phyloP scores from a whole-genome alignment of 2,329 filamentous ascomycete genomes.

The Ophiostoma himal-ulmi region DNA sequence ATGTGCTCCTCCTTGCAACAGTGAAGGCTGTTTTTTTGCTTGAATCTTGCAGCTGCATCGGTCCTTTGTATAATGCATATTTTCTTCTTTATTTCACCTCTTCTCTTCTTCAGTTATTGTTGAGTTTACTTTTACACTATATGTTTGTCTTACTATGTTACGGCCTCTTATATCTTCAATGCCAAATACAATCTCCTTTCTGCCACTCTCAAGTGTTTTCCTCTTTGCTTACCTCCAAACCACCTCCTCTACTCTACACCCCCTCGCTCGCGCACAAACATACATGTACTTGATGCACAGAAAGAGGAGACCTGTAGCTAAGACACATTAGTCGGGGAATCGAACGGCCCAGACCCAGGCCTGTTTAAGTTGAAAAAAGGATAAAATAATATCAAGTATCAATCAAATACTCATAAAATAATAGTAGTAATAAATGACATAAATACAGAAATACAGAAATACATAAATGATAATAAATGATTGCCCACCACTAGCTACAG shows the following conservation, averaged over 20 bases:
- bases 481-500: too few relatives aligned
- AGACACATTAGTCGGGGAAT: slow-evolving; percentile 11
- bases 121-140: too few relatives aligned
- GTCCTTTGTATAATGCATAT: too few relatives aligned
- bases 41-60: neutral
- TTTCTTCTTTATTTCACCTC: too few relatives aligned
- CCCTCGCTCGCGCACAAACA: neutral
- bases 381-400: neutral
- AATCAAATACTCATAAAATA: neutral
- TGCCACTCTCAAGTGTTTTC: too few relatives aligned
- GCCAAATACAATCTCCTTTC: too few relatives aligned
- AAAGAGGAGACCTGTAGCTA: neutral
- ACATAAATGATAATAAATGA: neutral
- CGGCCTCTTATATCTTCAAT: too few relatives aligned
- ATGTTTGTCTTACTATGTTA: too few relatives aligned
- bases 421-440: neutral
- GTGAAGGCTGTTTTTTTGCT: too few relatives aligned
- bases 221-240: too few relatives aligned
- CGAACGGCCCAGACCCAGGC: slow-evolving; percentile 12
- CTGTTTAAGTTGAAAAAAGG: neutral
- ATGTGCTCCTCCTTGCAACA: neutral
- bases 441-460: neutral
- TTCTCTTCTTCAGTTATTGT: too few relatives aligned
- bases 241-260: neutral
- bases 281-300: neutral